phyloP scores from a whole-genome alignment of 1,139 yeast genomes.

The Nakaseomyces kungkrabaensis region DNA sequence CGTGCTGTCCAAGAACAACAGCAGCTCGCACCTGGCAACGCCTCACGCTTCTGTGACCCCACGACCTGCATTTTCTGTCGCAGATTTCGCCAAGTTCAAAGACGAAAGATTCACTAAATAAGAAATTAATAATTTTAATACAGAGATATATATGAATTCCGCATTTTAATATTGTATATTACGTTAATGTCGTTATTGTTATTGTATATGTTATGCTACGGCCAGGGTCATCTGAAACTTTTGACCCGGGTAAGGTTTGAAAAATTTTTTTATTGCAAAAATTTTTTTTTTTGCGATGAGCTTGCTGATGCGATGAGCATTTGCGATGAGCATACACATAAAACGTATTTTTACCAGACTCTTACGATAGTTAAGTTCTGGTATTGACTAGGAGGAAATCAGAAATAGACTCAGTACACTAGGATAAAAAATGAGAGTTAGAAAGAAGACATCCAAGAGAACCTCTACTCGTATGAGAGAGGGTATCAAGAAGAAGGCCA shows the following conservation, averaged over 20 bases:
- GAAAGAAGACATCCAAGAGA: slow-evolving; percentile 46
- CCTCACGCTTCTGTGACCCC: background rate
- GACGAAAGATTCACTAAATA: slow-evolving; percentile 11
- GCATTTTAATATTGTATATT: background rate
- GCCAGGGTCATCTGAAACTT: no score
- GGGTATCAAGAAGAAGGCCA: slow-evolving; percentile 91
- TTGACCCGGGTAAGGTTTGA: background rate
- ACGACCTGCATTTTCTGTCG: slow-evolving; percentile 23
- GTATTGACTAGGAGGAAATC: no score
- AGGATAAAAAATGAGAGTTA: slow-evolving; percentile 22
- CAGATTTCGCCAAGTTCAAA: slow-evolving; percentile 24
- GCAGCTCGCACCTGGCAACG: background rate
- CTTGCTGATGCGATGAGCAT: slow-evolving; percentile 15
- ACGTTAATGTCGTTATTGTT: no score
- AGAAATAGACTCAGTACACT: no score
- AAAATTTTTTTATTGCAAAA: slow-evolving; percentile 4
- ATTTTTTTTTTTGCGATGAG: slow-evolving; percentile 11
- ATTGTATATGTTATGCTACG: no score
- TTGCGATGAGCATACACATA: no score
- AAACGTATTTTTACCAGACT: no score
- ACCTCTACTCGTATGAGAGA: slow-evolving; percentile 86
- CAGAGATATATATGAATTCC: no score
- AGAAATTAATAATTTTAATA: no score
- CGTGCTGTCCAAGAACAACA: background rate
- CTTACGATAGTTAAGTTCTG: no score